Evolutionary conservation across 1,139 yeast species (phyloP), one percentile per base, ranked within the genome.

Genomic region (Wickerhamomyces sp.): DNA sequence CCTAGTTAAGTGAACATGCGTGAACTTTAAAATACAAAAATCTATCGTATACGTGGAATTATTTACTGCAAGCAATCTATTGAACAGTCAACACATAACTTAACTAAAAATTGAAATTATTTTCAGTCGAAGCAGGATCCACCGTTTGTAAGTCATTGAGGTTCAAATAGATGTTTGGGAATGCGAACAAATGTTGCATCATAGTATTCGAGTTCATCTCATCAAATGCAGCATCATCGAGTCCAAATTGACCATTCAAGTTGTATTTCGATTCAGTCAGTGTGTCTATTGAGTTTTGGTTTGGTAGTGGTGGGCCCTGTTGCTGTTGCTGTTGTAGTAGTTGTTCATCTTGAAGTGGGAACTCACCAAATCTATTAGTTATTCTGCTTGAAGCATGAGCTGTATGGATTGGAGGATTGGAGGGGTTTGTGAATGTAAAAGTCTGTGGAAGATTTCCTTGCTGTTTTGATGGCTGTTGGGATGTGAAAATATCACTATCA

Each of bases 131-230:
- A 15, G 32, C 11, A 6, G 27, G 18, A 10, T 44, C 40, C 26
- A 44, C 38, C 4, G 34, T 27, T 10, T 45, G 48, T 38, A 41
- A 23, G 27, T 50, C 57, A 34, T 34, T 40, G n/a, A 44, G 27
- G 36, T 43, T 50, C 36, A 53, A 13, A 39, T 50, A 50, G 34
- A 53, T 39, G 27, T 46, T 48, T 6, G 57, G 57, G 10, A 50
- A 44, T 10, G 49, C 48, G 40, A 53, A 52, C 29, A 49, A 40
- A 27, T 52, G 54, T 26, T 52, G 54, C 5, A 53, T 33, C 36
- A 52, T 35, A 18, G 23, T 18, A 14, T 48, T 50, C 2, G 45
- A 14, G 15, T 44, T 43, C 13, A 29, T 29, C 10, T 44, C 40
- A 15, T 47, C 47, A 8, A 39, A 35, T n/a, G 41, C 49, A 43